Base-by-base conservation (phyloP, 2,329 filamentous ascomycete genomes). In the Colletotrichum shisoi region DNA sequence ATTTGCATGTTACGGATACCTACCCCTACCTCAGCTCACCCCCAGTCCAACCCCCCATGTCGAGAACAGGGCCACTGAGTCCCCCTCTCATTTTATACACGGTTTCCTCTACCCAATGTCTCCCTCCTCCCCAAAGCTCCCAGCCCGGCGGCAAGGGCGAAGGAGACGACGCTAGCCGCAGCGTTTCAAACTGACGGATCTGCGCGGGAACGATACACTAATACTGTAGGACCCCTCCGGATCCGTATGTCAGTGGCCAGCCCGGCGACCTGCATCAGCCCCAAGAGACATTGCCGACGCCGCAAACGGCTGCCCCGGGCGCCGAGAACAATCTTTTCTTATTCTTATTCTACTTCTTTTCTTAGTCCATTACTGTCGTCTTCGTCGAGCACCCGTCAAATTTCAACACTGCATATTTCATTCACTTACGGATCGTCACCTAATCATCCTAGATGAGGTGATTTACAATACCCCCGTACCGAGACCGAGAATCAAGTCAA, bases 11-110 rank as follows among this genome's bases (percentile, higher is more conserved):
- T 59, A 24, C 46, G 54, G 56, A 42, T 58, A 59, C 57, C 59
- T 62, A 67, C 59, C 63, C 54, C 63, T 67, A 69, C 67, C 63
- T 57, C 57, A 62, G 58, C 63, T 67, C 44, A 21, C 15, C 62
- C 39, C 52, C 52, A 40, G 34, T 19, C 19, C 13, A 27, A 2
- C 31, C 52, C 52, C 61, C 64, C 65, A 60, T 64, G 61, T 51
- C 24, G 11, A 52, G 21, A 48, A 51, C 60, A 39, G 48, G 42
- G 61, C 61, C 54, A 54, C 60, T 48, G 42, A 54, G 21, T 53
- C 51, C 57, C 46, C 64, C 63, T 67, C 64, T 67, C 45, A 48
- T 58, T 53, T 52, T 45, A 40, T 53, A 31, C 48, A 31, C 53
- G 39, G 45, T 31, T 21, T 27, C 54, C 40, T 19, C 54, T n/a